Conservation (phyloP, 1,284 basidiomycete species). For the Mycena sp. region DNA sequence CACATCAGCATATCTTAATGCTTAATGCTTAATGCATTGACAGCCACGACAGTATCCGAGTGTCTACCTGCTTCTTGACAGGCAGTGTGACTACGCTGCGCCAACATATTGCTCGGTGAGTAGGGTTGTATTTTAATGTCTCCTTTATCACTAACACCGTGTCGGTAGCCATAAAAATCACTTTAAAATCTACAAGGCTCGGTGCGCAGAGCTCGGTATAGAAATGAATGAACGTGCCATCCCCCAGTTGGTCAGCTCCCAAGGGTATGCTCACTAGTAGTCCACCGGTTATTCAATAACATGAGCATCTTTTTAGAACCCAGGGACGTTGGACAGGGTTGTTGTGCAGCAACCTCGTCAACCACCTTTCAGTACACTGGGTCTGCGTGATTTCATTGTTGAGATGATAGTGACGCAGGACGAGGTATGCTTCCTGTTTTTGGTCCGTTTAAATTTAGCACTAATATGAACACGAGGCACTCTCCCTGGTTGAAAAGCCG, state of each 20-base stretch:
- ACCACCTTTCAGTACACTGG: neutral
- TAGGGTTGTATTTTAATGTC: neutral
- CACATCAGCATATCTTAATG: too few species aligned
- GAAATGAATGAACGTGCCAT: neutral
- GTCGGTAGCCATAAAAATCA: neutral
- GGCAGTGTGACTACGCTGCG: neutral
- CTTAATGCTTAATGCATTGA: neutral
- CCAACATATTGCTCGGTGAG: neutral
- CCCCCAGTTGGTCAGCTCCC: neutral
- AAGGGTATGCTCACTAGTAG: neutral
- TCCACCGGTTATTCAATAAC: neutral
- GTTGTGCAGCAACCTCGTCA: neutral
- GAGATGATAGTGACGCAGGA: neutral
- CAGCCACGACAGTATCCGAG: neutral
- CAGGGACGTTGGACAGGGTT: neutral
- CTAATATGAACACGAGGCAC: neutral
- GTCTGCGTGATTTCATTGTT: neutral
- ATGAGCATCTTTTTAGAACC: neutral
- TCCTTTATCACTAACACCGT: neutral
- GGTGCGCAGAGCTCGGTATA: neutral
- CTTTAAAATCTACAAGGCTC: neutral
- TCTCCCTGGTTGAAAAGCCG: neutral
- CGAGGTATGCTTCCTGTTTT: neutral
- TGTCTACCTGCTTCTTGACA: neutral
- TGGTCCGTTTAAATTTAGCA: neutral